A percentile compares a stretch with the other conserved stretches of the same genome.
Conservation (phyloP, 352 stramenopile species). For the Peronospora belbahrii region DNA sequence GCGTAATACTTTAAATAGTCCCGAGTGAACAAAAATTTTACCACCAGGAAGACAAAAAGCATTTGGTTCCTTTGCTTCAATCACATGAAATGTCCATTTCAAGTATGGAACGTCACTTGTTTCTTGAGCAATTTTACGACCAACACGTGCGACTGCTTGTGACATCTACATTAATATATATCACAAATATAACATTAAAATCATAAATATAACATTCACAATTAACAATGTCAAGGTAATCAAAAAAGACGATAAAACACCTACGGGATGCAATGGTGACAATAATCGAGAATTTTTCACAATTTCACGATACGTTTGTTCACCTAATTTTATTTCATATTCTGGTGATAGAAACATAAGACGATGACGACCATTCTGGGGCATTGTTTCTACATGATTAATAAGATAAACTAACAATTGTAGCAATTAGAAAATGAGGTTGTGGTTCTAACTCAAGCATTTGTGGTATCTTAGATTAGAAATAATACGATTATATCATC, state of each 20-base stretch:
- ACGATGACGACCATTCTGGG: slow-evolving; percentile 39
- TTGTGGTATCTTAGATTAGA: too few species aligned
- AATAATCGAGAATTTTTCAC: slow-evolving; percentile 36
- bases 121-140: slow-evolving; percentile 40
- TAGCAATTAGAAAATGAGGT: too few species aligned
- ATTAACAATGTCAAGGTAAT: too few species aligned
- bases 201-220: too few species aligned
- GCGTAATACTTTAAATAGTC: slow-evolving; percentile 55
- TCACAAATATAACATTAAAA: too few species aligned
- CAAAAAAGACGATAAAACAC: too few species aligned
- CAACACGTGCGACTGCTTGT: slow-evolving; percentile 46
- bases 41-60: slow-evolving; percentile 66
- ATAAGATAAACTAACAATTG: slow-evolving; percentile 18
- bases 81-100: slow-evolving; percentile 69
- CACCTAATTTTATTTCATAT: slow-evolving; percentile 41
- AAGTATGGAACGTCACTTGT: slow-evolving; percentile 36
- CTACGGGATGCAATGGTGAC: slow-evolving; percentile 41
- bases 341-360: slow-evolving; percentile 59
- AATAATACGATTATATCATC: background rate
- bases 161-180: slow-evolving; percentile 55
- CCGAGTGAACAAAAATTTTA: slow-evolving; percentile 71
- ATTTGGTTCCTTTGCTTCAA: slow-evolving; percentile 58
- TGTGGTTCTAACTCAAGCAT: too few species aligned
- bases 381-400: slow-evolving; percentile 58
- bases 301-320: slow-evolving; percentile 45